Evolutionary conservation across 768 basidiomycete genomes (phyloP).

Genomic region (Auriscalpium orientale): DNA sequence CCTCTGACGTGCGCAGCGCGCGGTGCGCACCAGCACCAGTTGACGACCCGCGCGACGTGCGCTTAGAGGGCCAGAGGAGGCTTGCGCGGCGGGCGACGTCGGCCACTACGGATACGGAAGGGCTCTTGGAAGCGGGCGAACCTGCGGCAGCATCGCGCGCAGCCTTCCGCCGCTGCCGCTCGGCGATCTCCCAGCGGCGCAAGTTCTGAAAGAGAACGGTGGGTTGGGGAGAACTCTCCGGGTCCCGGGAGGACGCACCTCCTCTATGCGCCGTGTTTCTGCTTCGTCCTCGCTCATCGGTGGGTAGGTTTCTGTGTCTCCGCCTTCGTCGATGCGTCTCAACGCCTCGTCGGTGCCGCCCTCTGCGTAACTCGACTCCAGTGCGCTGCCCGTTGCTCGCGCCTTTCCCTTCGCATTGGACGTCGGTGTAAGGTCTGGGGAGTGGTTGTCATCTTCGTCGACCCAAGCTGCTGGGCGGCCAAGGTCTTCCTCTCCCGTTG

Average conservation of each 20-base stretch:
- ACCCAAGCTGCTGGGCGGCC: constrained; percentile 6
- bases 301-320: constrained; percentile 40
- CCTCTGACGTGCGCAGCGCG: constrained; percentile 42
- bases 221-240: no score
- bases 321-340: not conserved
- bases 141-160: constrained; percentile 47
- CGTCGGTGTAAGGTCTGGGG: not conserved
- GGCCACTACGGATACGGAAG: constrained; percentile 37
- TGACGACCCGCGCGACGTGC: constrained; percentile 24
- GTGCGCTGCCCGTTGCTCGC: not conserved
- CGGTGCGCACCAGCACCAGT: constrained; percentile 37
- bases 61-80: constrained; percentile 41
- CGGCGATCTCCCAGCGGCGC: constrained; percentile 69
- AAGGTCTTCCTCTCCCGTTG: constrained; percentile 7
- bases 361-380: not conserved
- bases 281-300: constrained; percentile 58
- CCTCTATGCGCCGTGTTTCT: constrained; percentile 63
- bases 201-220: constrained; percentile 46
- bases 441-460: not conserved
- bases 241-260: constrained; percentile 43
- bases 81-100: constrained; percentile 55
- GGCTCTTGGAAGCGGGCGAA: constrained; percentile 13
- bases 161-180: constrained; percentile 67
- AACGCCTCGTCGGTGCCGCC: constrained; percentile 3
- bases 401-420: constrained; percentile 8